These are phyloP conservation scores for Fusarium sacchari DNA, from an alignment of 2,329 filamentous ascomycete species.

Conservation along the genomic window DNA sequence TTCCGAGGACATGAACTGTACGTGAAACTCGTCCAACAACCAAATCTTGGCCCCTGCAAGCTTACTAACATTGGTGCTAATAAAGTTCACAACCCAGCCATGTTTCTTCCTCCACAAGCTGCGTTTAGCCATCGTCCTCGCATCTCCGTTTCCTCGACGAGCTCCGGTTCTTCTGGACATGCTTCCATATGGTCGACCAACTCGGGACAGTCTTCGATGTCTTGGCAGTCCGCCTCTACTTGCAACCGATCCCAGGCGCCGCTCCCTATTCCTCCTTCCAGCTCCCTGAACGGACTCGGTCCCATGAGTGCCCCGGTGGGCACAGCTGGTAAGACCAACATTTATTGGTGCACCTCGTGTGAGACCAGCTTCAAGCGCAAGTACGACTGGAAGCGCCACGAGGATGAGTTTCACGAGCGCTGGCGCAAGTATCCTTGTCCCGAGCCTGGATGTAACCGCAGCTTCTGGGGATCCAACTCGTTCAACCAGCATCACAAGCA, in stretches of 20 bases:
- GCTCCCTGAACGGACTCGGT: slow-evolving; percentile 47
- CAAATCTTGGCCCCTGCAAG: neutral
- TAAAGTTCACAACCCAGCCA: slow-evolving; percentile 37
- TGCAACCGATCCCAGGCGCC: slow-evolving; percentile 50
- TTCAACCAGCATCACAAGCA: slow-evolving; percentile 76
- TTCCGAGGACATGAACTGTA: slow-evolving; percentile 43
- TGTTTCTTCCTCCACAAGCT: slow-evolving; percentile 51
- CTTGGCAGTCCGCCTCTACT: slow-evolving; percentile 50
- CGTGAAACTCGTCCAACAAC: slow-evolving; percentile 24
- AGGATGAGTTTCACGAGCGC: slow-evolving; percentile 75
- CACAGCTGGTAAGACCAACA: slow-evolving; percentile 53
- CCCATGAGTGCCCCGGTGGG: slow-evolving; percentile 41
- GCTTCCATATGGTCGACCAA: slow-evolving; percentile 58
- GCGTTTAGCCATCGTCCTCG: slow-evolving; percentile 55
- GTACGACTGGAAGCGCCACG: slow-evolving; percentile 76
- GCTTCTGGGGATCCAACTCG: slow-evolving; percentile 74
- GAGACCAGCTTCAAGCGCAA: slow-evolving; percentile 75
- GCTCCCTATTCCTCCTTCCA: slow-evolving; percentile 50
- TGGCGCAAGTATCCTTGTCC: slow-evolving; percentile 75
- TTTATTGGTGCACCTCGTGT: slow-evolving; percentile 67
- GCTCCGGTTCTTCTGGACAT: slow-evolving; percentile 60
- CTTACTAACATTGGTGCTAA: slow-evolving; percentile 22
- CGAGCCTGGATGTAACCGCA: slow-evolving; percentile 70
- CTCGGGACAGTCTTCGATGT: slow-evolving; percentile 53
- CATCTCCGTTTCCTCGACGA: slow-evolving; percentile 61